Evolutionary conservation across 345 rosid species (phyloP), one percentile per base, ranked within the genome.

Genomic region (Sisymbrium altissimum): DNA sequence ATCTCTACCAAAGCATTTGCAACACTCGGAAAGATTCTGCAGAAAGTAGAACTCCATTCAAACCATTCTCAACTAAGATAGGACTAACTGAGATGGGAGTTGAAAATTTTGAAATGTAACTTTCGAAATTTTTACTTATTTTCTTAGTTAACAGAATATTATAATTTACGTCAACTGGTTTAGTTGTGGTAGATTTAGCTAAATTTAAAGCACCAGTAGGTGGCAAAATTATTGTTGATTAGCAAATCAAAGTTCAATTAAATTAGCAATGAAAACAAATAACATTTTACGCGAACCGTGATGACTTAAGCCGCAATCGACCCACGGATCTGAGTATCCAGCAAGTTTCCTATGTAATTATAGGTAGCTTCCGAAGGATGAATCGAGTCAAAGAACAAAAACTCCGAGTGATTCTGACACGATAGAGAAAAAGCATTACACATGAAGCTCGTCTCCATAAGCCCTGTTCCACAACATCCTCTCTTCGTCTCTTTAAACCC

Each of bases 381-480:
- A 32, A 84, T 72, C 64, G 77, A 30, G 40, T 81, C 90, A 73
- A 82, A 88, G 80, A 88, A 88, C 25, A 86, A 0, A 72, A 45
- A 81, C 64, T 84, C 64, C 5, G 81, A 81, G n/a, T 78, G 69
- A 33, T 66, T 64, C 15, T 1, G 32, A 36, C 89, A 84, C 2
- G 55, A 40, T n/a, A 75, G 80, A n/a, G 82, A 70, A 4, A 10
- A 9, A 29, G 12, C 39, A 64, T 80, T 82, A 45, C 89, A 88
- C 78, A 79, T 43, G 45, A 68, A 41, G 45, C 78, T 46, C 7
- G 65, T 35, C 72, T 85, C 89, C n/a, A 74, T n/a, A 1, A 7
- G 4, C 29, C 87, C 82, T 5, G 76, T 75, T 64, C 88, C 83
- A 50, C 89, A 89, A 64, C 89, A 85, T 60, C 84, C 85, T 65